Conservation (phyloP, 345 rosid genomes). For the Eucalyptus decipiens region DNA sequence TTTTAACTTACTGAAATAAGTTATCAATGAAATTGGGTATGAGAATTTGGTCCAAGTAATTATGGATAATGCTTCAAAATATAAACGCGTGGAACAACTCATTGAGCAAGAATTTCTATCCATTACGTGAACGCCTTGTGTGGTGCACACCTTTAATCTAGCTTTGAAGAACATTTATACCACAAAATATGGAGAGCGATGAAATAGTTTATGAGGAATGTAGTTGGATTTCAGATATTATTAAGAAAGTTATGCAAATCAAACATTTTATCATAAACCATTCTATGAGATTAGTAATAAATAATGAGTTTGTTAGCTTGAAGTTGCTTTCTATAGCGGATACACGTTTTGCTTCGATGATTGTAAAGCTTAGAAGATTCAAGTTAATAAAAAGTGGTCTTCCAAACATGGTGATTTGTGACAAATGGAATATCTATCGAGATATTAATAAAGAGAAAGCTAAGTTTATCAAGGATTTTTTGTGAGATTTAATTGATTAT, state of each 20-base stretch:
- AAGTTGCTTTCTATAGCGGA: accelerated
- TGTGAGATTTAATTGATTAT: too few species aligned
- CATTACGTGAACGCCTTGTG: accelerated
- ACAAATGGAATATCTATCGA: accelerated
- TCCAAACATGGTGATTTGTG: accelerated
- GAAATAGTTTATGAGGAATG: accelerated
- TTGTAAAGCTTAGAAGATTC: too few species aligned
- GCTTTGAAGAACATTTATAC: too few species aligned
- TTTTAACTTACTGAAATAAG: accelerated
- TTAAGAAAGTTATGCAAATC: too few species aligned
- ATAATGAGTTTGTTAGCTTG: too few species aligned
- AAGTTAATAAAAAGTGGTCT: too few species aligned
- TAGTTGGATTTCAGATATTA: accelerated
- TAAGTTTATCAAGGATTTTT: too few species aligned
- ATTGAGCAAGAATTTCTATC: too few species aligned
- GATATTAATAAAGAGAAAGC: too few species aligned
- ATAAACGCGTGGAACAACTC: accelerated
- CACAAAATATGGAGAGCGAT: accelerated
- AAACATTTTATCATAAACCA: too few species aligned
- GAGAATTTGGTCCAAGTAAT: accelerated
- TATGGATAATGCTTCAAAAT: too few species aligned
- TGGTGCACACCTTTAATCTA: accelerated
- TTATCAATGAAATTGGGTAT: accelerated
- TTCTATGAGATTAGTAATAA: accelerated
- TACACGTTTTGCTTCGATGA: too few species aligned